These are phyloP conservation scores for Aspergillus ochraceoroseus DNA, from an alignment of 2,329 filamentous ascomycete species.

Conservation along the genomic window DNA sequence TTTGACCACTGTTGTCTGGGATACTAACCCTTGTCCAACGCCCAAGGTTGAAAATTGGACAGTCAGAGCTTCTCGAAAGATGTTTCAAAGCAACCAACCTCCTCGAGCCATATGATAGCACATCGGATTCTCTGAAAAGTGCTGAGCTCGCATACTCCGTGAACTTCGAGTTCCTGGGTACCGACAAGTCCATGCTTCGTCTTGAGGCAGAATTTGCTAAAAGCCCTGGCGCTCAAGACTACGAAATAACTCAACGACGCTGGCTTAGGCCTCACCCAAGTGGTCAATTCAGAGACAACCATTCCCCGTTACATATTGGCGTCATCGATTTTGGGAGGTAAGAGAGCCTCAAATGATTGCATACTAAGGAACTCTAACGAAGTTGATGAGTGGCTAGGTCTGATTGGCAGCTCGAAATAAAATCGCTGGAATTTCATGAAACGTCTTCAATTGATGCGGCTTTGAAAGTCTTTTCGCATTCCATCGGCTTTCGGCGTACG, in stretches of 20 bases:
- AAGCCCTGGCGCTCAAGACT: slow-evolving; percentile 28
- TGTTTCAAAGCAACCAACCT: slow-evolving; percentile 29
- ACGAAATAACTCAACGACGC: slow-evolving; percentile 33
- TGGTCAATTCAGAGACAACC: slow-evolving; percentile 21
- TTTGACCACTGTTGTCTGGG: not conserved
- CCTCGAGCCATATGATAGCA: slow-evolving; percentile 26
- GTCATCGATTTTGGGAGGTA: slow-evolving; percentile 39
- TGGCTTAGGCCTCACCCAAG: slow-evolving; percentile 32
- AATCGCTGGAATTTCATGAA: slow-evolving; percentile 37
- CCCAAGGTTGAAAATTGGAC: slow-evolving; percentile 25
- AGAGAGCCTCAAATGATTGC: not conserved
- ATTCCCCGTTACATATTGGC: slow-evolving; percentile 33
- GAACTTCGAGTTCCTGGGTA: slow-evolving; percentile 39
- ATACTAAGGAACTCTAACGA: no score
- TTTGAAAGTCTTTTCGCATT: slow-evolving; percentile 30
- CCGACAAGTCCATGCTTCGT: slow-evolving; percentile 30
- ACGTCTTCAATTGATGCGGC: slow-evolving; percentile 25
- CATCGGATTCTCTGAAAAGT: slow-evolving; percentile 20
- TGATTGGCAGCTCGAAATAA: slow-evolving; percentile 43
- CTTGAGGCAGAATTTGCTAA: slow-evolving; percentile 38
- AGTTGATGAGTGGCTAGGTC: slow-evolving; percentile 24
- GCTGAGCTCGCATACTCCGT: slow-evolving; percentile 36
- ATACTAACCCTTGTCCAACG: slow-evolving; percentile 8
- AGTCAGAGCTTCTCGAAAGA: slow-evolving; percentile 28
- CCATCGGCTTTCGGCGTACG: slow-evolving; percentile 25